phyloP scores from a whole-genome alignment of 225 moss, liverwort and hornwort species.

The Pseudisothecium myosuroides region DNA sequence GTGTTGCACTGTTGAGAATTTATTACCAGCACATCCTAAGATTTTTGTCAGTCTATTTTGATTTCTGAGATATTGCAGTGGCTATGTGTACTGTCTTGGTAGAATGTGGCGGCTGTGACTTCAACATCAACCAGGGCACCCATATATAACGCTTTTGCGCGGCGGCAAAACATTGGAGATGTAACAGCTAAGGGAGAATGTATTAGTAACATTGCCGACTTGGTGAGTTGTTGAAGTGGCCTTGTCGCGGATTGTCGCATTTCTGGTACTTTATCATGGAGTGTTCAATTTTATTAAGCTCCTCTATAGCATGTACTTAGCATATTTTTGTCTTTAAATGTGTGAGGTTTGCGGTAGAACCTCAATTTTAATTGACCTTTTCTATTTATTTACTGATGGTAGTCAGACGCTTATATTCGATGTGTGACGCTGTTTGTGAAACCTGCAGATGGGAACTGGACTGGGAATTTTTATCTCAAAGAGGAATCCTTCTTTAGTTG shows the following conservation, averaged over 20 bases:
- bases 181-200: conserved; percentile 99
- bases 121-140: conserved; percentile 95
- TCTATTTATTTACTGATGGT: background rate
- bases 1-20: background rate
- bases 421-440: background rate
- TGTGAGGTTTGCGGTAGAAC: background rate
- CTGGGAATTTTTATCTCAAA: conserved; percentile 94
- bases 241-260: background rate
- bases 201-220: conserved; percentile 96
- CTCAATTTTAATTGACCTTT: background rate
- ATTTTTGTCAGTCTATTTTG: background rate
- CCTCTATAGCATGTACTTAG: background rate
- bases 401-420: background rate
- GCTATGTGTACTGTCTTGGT: background rate
- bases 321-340: background rate
- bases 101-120: conserved; percentile 99
- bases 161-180: conserved; percentile 94
- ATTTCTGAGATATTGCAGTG: background rate
- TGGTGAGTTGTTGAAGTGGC: conserved; percentile 26
- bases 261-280: background rate
- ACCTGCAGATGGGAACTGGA: conserved; percentile 80
- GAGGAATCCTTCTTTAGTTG: conserved; percentile 70
- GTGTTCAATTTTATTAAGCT: background rate
- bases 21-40: background rate
- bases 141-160: conserved; percentile 96